phyloP scores from a whole-genome alignment of 2,329 filamentous ascomycete species.

The Ambrosiella beaveri region DNA sequence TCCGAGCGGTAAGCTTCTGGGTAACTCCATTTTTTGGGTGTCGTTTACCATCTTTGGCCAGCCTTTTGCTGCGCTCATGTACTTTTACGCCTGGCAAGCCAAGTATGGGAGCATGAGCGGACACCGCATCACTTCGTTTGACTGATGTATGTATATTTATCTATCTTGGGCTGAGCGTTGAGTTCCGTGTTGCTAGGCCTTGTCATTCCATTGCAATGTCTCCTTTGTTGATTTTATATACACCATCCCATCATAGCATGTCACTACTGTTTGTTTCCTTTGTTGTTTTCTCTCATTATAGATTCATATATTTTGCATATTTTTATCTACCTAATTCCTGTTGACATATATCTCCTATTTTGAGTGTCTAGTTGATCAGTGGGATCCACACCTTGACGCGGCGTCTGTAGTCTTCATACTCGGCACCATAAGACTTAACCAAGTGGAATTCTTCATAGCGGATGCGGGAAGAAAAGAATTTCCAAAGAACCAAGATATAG shows the following conservation, averaged over 20 bases:
- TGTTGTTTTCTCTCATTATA: neutral
- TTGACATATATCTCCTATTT: neutral
- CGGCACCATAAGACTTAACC: conserved; percentile 64
- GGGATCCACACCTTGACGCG: conserved; percentile 66
- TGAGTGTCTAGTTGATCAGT: conserved; percentile 27
- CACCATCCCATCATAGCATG: neutral
- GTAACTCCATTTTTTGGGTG: conserved; percentile 92
- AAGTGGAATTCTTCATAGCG: conserved; percentile 61
- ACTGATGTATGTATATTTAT: neutral
- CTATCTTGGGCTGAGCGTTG: too few species aligned
- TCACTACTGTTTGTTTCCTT: neutral
- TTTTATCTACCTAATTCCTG: neutral
- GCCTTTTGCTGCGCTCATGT: conserved; percentile 76
- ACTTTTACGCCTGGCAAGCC: conserved; percentile 97
- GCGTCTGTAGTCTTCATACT: conserved; percentile 59
- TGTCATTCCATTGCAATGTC: too few species aligned
- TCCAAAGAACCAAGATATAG: conserved; percentile 64
- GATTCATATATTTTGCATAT: neutral
- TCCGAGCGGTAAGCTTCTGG: conserved; percentile 58
- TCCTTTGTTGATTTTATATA: neutral
- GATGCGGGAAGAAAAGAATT: conserved; percentile 65
- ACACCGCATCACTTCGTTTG: conserved; percentile 13
- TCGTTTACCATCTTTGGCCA: conserved; percentile 92
- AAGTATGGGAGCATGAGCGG: conserved; percentile 77
- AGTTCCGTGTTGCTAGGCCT: too few species aligned